Evolutionary conservation across 202 grass and related monocot species (phyloP).

Genomic region (Carex sylvatica): DNA sequence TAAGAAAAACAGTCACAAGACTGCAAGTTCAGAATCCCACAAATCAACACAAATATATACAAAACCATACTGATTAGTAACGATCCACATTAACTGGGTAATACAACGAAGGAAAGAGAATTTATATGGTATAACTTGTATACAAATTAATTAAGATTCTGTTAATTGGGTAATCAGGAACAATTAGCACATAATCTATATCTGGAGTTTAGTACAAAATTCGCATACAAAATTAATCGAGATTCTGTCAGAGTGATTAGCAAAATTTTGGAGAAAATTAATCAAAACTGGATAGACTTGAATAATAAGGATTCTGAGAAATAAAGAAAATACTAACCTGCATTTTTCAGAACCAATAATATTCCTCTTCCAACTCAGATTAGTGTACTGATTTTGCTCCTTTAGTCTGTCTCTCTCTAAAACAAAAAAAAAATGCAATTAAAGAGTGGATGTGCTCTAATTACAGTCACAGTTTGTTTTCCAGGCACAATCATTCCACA

Average conservation of each 20-base stretch:
- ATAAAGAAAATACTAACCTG: constrained; percentile 1
- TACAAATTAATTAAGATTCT: neutral
- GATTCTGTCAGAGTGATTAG: neutral
- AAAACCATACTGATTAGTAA: neutral
- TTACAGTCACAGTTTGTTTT: neutral
- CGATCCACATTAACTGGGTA: neutral
- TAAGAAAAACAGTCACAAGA: neutral
- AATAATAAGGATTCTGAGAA: neutral
- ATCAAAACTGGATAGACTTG: neutral
- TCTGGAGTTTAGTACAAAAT: neutral
- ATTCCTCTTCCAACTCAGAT: neutral
- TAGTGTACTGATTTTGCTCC: neutral
- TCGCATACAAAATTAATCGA: neutral
- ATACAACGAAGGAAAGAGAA: neutral
- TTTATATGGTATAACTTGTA: neutral
- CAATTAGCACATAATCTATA: neutral
- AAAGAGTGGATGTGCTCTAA: neutral
- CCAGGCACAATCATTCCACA: neutral
- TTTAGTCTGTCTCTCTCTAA: neutral
- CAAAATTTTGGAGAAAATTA: neutral
- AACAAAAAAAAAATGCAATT: neutral
- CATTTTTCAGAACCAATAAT: constrained; percentile 5
- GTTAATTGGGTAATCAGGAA: neutral
- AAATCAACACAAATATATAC: neutral
- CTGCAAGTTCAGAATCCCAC: neutral